Evolutionary conservation across 1,284 basidiomycete species (phyloP), one percentile per base, ranked within the genome.

Genomic region (Ustilago nuda): DNA sequence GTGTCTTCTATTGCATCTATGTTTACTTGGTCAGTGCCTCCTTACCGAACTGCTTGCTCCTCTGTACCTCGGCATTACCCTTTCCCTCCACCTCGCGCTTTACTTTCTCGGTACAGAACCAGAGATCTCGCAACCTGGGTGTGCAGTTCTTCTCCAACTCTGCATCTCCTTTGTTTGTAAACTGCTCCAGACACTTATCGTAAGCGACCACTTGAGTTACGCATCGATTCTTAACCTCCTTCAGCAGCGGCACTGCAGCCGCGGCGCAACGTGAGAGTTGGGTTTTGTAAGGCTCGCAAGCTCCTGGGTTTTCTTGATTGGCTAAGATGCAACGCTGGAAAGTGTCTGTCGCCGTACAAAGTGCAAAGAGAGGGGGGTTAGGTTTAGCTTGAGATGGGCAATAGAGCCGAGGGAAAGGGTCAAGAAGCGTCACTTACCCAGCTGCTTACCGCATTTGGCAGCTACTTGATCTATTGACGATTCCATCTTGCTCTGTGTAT

Each of bases 281-380:
- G 35, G 56, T 53, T 50, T 83, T 82, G 60, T 78, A 61, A 17
- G 43, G 50, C 30, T 72, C 80, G 63, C 83, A 84, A 8, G 66
- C 67, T 0, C 55, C 36, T 0, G 76, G 78, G 56, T 81, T 68
- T 35, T 68, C 64, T 39, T 80, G 75, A 60, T 83, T 81, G 33
- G 78, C 75, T 3, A 84, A 68, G 51, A 84, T 79, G 61, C 83
- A 84, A 33, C 82, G 77, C 57, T 84, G 81, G 62, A 82, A 84
- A 2, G 74, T 77, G 50, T 72, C 74, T 76, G 59, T 35, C 3
- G 3, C 5, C 12, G 32, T 27, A 46, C 17, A 19, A 19, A 45
- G 43, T 3, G n/a, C 5, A 7, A 19, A 45, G 43, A 19, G 13
- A 19, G 39, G 12, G 17, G 39, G 11, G 12, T 41, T 41, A 41